Percentiles rank a stretch among this genome's conserved stretches.
phyloP scores from a whole-genome alignment of 805 yeast species.

The Komagataella kurtzmanii region DNA sequence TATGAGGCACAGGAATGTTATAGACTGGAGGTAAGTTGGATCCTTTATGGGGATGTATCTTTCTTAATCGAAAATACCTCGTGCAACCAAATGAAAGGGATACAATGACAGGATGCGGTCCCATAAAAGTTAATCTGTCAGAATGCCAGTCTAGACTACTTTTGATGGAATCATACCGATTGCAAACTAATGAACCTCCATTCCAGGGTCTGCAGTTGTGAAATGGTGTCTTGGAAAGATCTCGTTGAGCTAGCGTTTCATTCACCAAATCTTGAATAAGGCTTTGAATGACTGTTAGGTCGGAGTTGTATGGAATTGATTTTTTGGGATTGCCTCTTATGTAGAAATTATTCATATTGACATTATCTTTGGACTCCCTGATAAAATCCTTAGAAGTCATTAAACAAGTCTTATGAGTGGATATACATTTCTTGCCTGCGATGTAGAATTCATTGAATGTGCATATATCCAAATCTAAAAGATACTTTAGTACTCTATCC shows the following conservation, averaged over 20 bases:
- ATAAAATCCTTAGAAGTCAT: constrained; percentile 13
- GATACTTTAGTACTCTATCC: constrained; percentile 24
- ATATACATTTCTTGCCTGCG: constrained; percentile 46
- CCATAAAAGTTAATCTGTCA: constrained; percentile 58
- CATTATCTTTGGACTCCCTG: constrained; percentile 7
- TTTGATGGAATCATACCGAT: constrained; percentile 34
- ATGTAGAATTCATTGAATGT: constrained; percentile 35
- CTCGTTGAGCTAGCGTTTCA: constrained; percentile 17
- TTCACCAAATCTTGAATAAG: constrained; percentile 24
- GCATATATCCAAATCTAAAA: constrained; percentile 29
- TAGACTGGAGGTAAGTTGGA: constrained; percentile 20
- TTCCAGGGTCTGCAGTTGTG: constrained; percentile 32
- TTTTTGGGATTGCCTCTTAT: constrained; percentile 11
- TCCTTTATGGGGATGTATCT: constrained; percentile 15
- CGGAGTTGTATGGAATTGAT: constrained; percentile 19
- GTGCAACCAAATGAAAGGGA: constrained; percentile 60
- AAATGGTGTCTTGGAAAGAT: constrained; percentile 16
- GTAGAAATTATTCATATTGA: constrained; percentile 7
- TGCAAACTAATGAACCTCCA: constrained; percentile 40
- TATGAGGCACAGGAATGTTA: constrained; percentile 56
- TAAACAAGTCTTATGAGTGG: constrained; percentile 38
- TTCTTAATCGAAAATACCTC: constrained; percentile 49
- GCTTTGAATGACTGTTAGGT: constrained; percentile 25
- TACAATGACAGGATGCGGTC: constrained; percentile 58
- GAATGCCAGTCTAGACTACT: constrained; percentile 64